These are phyloP conservation scores for Lecanicillium sp. DNA, from an alignment of 2,329 filamentous ascomycete species.

Conservation along the genomic window DNA sequence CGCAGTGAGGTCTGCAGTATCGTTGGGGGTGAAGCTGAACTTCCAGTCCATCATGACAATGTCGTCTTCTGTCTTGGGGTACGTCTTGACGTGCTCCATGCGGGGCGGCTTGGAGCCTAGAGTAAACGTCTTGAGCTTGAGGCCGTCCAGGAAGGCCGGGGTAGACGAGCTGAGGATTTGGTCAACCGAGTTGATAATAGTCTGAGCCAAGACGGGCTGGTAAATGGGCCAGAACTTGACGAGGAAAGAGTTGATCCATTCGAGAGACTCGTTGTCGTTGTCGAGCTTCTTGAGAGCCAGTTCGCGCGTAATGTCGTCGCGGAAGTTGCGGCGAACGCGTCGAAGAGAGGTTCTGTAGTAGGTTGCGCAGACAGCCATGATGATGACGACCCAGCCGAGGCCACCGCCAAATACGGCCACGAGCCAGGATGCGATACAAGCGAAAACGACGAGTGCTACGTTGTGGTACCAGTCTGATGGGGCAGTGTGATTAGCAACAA, in stretches of 20 bases:
- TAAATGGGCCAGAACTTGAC: constrained; percentile 99
- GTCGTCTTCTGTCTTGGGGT: constrained; percentile 91
- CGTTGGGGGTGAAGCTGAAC: constrained; percentile 97
- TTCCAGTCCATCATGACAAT: constrained; percentile 99
- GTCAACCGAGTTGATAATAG: constrained; percentile 88
- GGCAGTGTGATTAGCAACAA: not conserved
- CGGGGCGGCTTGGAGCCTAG: constrained; percentile 91
- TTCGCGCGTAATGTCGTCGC: constrained; percentile 87
- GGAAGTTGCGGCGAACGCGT: constrained; percentile 88
- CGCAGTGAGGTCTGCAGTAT: constrained; percentile 82
- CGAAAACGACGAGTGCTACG: constrained; percentile 85
- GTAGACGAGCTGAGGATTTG: constrained; percentile 91
- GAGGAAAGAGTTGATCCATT: constrained; percentile 99
- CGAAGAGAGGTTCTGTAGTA: constrained; percentile 96
- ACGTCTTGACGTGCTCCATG: constrained; percentile 96
- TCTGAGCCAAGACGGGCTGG: constrained; percentile 84
- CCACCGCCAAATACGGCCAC: constrained; percentile 85
- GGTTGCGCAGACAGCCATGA: constrained; percentile 87
- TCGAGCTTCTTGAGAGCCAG: constrained; percentile 81
- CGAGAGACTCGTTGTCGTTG: constrained; percentile 82
- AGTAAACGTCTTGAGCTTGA: constrained; percentile 89
- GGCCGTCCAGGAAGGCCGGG: constrained; percentile 84
- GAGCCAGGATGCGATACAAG: constrained; percentile 84
- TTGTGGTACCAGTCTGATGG: constrained; percentile 92
- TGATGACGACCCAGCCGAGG: constrained; percentile 82